A percentile compares a stretch with the other conserved stretches of the same genome.
Evolutionary conservation across 495 filamentous ascomycete species (phyloP).

Genomic region (Annulohypoxylon stygium): DNA sequence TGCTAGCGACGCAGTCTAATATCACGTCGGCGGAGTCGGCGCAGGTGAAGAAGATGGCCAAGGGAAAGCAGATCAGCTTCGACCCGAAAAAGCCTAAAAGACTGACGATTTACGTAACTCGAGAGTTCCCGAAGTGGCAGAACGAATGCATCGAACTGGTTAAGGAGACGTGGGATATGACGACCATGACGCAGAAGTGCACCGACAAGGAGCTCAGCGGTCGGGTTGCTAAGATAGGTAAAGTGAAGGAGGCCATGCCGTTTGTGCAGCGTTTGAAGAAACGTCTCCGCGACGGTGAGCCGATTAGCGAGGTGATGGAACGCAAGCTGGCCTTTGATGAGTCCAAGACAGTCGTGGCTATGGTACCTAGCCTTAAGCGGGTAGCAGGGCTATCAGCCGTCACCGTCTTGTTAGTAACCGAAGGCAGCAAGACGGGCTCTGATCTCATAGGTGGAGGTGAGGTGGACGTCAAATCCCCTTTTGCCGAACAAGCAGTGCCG

Average conservation of each 20-base stretch:
- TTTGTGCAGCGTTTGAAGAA: conserved; percentile 91
- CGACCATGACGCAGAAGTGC: conserved; percentile 60
- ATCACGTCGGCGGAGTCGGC: conserved; percentile 89
- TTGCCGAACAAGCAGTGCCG: conserved; percentile 79
- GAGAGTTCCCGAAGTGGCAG: conserved; percentile 88
- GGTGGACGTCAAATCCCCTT: conserved; percentile 67
- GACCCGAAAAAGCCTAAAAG: conserved; percentile 92
- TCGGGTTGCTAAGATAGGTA: conserved; percentile 79
- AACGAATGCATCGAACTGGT: conserved; percentile 85
- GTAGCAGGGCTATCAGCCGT: conserved; percentile 73
- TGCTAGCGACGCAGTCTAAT: conserved; percentile 77
- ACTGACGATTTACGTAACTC: conserved; percentile 86
- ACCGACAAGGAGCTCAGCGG: conserved; percentile 85
- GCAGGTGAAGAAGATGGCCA: conserved; percentile 85
- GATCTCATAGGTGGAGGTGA: conserved; percentile 64
- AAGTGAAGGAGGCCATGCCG: conserved; percentile 98
- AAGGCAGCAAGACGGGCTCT: conserved; percentile 75
- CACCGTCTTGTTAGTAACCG: conserved; percentile 74
- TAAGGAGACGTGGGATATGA: conserved; percentile 64
- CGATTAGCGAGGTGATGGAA: conserved; percentile 76
- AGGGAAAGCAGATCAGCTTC: conserved; percentile 84
- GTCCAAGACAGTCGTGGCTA: conserved; percentile 71
- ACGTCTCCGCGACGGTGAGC: conserved; percentile 72
- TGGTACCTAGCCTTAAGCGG: conserved; percentile 65
- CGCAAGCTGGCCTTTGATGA: conserved; percentile 90